Evolutionary conservation across 1,139 yeast species (phyloP).

Genomic region (Wickerhamomyces sp.): DNA sequence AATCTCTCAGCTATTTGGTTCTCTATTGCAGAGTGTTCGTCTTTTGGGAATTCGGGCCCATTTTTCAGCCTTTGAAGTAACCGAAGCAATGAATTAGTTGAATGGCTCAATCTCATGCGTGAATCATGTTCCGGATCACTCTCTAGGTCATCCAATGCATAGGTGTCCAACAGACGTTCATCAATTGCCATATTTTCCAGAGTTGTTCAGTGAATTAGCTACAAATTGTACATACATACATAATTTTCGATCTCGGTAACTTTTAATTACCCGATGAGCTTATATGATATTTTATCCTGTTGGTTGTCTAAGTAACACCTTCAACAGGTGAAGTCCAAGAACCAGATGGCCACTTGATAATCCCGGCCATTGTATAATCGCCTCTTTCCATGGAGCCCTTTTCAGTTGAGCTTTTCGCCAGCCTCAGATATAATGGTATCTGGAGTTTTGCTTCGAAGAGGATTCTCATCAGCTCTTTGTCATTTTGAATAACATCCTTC

Average conservation of each 20-base stretch:
- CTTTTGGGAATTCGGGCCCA: background rate
- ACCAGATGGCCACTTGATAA: conserved; percentile 55
- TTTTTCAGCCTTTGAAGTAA: background rate
- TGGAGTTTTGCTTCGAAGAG: conserved; percentile 27
- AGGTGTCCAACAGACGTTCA: too few species aligned
- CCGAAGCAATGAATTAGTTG: background rate
- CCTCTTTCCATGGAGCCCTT: conserved; percentile 32
- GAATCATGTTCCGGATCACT: background rate
- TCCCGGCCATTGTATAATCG: conserved; percentile 58
- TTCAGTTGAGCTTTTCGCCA: conserved; percentile 43
- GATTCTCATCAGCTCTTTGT: conserved; percentile 26
- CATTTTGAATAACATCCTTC: conserved; percentile 31
- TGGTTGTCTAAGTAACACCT: conserved; percentile 36
- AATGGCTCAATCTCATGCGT: background rate
- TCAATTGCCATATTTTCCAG: too few species aligned
- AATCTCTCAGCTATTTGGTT: conserved; percentile 49
- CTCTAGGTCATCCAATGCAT: background rate
- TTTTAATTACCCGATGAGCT: too few species aligned
- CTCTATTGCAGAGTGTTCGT: background rate
- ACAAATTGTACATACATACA: too few species aligned
- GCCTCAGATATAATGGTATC: conserved; percentile 45
- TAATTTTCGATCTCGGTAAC: too few species aligned
- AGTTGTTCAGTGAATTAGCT: too few species aligned
- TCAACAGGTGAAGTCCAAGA: conserved; percentile 40
- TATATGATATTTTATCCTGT: too few species aligned